Evolutionary conservation across 2,329 filamentous ascomycete genomes (phyloP).

Genomic region (Paradendryphiella salina): DNA sequence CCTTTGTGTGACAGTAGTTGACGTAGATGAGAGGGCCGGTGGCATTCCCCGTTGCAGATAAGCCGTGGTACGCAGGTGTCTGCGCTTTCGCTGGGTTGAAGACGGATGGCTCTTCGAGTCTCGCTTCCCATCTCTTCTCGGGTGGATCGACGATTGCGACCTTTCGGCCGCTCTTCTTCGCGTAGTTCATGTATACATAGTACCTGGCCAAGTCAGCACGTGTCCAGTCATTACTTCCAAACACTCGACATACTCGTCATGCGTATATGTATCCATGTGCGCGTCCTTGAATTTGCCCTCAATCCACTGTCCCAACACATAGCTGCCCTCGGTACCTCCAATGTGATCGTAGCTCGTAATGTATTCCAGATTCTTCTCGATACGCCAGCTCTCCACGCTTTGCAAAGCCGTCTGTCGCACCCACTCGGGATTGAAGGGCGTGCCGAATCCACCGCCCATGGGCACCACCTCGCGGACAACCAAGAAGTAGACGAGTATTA

Average conservation of each 20-base stretch:
- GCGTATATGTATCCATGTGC: conserved; percentile 72
- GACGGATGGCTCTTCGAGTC: conserved; percentile 77
- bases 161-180: conserved; percentile 72
- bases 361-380: conserved; percentile 71
- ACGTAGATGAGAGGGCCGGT: conserved; percentile 86
- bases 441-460: conserved; percentile 59
- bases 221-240: not conserved
- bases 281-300: conserved; percentile 73
- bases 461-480: conserved; percentile 85
- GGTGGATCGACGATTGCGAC: conserved; percentile 77
- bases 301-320: conserved; percentile 81
- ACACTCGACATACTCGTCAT: conserved; percentile 62
- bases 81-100: conserved; percentile 64
- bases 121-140: conserved; percentile 74
- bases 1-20: conserved; percentile 84
- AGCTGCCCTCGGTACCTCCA: conserved; percentile 92
- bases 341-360: conserved; percentile 86
- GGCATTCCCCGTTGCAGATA: conserved; percentile 84
- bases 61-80: conserved; percentile 81
- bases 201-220: conserved; percentile 53
- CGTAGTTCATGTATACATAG: conserved; percentile 91
- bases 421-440: conserved; percentile 81
- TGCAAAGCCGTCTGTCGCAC: conserved; percentile 75
- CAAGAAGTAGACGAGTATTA: conserved; percentile 78
- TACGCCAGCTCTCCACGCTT: conserved; percentile 66